Percentiles rank a stretch among this genome's conserved stretches.
Evolutionary conservation across 306 rosid species (phyloP).

Genomic region (Cucumis hystrix): DNA sequence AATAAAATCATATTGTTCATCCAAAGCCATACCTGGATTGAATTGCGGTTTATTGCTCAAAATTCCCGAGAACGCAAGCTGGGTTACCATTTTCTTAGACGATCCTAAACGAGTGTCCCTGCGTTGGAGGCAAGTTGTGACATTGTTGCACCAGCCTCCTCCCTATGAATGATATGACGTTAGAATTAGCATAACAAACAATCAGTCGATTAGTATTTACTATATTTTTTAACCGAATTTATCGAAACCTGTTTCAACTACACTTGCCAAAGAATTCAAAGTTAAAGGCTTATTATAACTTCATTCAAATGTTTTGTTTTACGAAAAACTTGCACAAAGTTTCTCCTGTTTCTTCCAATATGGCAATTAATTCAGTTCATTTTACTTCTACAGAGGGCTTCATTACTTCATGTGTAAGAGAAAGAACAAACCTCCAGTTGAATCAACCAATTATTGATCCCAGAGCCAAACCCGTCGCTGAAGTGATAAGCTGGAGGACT

Average conservation of each 20-base stretch:
- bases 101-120: conserved; percentile 69
- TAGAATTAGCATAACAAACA: not conserved
- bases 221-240: not conserved
- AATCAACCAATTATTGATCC: conserved; percentile 71
- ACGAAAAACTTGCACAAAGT: not conserved
- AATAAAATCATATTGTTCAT: not conserved
- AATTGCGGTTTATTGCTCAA: conserved; percentile 28
- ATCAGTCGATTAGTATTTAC: not conserved
- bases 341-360: not conserved
- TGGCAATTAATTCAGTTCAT: not conserved
- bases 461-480: conserved; percentile 62
- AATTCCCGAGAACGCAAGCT: conserved; percentile 63
- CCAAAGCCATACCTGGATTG: conserved; percentile 56
- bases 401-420: conserved; percentile 6
- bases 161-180: conserved; percentile 40
- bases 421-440: conserved; percentile 60
- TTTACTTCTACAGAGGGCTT: not conserved
- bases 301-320: not conserved
- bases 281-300: not conserved
- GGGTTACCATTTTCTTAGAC: conserved; percentile 53
- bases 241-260: not conserved
- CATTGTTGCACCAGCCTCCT: conserved; percentile 98
- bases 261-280: not conserved
- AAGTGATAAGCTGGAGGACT: conserved; percentile 91
- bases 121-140: conserved; percentile 67